Base-by-base conservation (phyloP, 352 stramenopile species). In the Phytophthora macrochlamydospora region DNA sequence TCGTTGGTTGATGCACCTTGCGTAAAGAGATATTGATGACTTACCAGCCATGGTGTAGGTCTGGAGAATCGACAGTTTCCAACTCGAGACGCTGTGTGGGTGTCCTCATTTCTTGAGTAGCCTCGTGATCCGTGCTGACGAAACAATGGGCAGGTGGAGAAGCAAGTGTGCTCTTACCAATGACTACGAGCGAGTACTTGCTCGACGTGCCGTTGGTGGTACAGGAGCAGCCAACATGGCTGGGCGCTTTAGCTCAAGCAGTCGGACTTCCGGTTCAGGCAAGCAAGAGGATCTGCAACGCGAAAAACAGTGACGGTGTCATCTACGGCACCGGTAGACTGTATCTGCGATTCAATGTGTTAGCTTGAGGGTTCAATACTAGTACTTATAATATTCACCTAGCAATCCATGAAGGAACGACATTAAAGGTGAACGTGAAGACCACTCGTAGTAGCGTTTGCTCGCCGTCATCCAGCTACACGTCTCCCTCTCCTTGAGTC, bases 81-180 rank as follows among this genome's bases (percentile, higher is more conserved):
- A 84, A 38, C 69, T 79, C 9, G 66, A 79, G 40, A 67, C 65
- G 1, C 62, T 79, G 14, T 71, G 78, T 87, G 73, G 33, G 73
- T 68, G 13, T n/a, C 9, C 8, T 35, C 57, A 31, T 35, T 65
- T 48, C 32, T 38, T 13, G n/a, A 3, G 2, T 43, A 35, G 12
- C 29, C 49, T 7, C 7, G 2, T 40, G 13, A 45, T 13, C 13
- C 51, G 31, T 33, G 2, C 30, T 54, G 11, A 13, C 29, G 9
- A 46, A 4, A 63, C n/a, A 14, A 38, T 55, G 32, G 44, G 38
- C 33, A 87, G 79, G 71, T 50, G 77, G 77, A 24, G 62, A 48
- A n/a, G 73, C 77, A 5, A 66, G 54, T 9, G 29, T 85, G 4
- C 49, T 56, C 13, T 24, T 89, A 18, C 79, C 76, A n/a, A 55